A percentile compares a stretch with the other conserved stretches of the same genome.
phyloP scores from a whole-genome alignment of 768 basidiomycete genomes.

The Kwoniella pini region DNA sequence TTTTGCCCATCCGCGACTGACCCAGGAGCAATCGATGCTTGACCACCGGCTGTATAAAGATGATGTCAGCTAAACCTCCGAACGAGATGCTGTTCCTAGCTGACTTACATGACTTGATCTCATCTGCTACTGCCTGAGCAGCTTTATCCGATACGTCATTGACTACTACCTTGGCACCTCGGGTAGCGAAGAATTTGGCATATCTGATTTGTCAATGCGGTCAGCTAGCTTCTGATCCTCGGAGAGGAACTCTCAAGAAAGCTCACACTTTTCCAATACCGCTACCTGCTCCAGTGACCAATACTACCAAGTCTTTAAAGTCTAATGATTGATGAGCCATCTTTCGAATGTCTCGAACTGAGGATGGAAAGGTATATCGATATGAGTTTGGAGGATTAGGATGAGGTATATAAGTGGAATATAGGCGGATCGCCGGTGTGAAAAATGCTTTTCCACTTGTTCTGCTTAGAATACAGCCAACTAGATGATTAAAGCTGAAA shows the following conservation, averaged over 20 bases:
- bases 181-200: constrained; percentile 83
- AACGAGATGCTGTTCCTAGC: background rate
- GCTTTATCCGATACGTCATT: constrained; percentile 88
- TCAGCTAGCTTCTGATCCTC: background rate
- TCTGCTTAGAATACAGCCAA: too few relatives aligned
- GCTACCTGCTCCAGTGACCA: constrained; percentile 93
- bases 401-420: background rate
- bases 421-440: background rate
- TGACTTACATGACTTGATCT: constrained; percentile 73
- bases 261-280: constrained; percentile 87
- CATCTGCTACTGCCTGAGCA: constrained; percentile 87
- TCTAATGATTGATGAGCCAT: constrained; percentile 29
- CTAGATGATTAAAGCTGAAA: background rate
- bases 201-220: constrained; percentile 62
- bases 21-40: constrained; percentile 81
- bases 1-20: constrained; percentile 82
- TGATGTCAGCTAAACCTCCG: background rate
- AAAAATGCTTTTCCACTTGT: too few relatives aligned
- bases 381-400: background rate
- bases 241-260: constrained; percentile 20
- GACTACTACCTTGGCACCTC: constrained; percentile 91
- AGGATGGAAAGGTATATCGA: background rate
- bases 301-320: constrained; percentile 63
- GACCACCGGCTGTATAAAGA: constrained; percentile 71
- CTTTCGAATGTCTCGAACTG: background rate